Percentiles rank a stretch among this genome's conserved stretches.
Evolutionary conservation across 805 yeast genomes (phyloP).

Genomic region (Sugiyamaella mastotermitis): DNA sequence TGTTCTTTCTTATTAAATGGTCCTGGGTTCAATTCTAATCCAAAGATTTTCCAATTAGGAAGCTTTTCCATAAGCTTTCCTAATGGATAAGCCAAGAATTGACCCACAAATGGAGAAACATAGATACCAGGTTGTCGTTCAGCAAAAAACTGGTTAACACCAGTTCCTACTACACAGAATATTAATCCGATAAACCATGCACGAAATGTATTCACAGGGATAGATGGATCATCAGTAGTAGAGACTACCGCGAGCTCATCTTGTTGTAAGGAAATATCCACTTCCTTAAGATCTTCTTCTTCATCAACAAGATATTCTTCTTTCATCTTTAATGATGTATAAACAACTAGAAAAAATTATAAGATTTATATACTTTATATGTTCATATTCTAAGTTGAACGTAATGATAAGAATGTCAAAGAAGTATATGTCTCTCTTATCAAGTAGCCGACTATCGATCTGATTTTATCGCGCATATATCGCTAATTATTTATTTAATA

Average conservation of each 20-base stretch:
- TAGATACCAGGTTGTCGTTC: slow-evolving; percentile 48
- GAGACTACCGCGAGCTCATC: slow-evolving; percentile 6
- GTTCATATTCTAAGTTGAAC: too few species aligned
- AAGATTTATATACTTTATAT: too few species aligned
- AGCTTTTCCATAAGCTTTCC: slow-evolving; percentile 35
- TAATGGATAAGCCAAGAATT: slow-evolving; percentile 46
- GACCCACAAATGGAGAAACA: slow-evolving; percentile 38
- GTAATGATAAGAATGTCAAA: too few species aligned
- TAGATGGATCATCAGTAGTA: slow-evolving; percentile 40
- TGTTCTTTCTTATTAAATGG: slow-evolving; percentile 64
- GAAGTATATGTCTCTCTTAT: too few species aligned
- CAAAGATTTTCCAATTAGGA: slow-evolving; percentile 39
- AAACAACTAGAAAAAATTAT: too few species aligned
- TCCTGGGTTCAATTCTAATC: slow-evolving; percentile 50
- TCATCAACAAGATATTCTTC: slow-evolving; percentile 1
- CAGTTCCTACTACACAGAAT: slow-evolving; percentile 49
- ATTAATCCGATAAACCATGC: slow-evolving; percentile 45
- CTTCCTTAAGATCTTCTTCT: not conserved
- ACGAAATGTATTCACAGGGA: slow-evolving; percentile 45
- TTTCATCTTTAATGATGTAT: slow-evolving; percentile 1
- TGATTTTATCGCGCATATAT: too few species aligned
- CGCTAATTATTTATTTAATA: too few species aligned
- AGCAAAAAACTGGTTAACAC: slow-evolving; percentile 50
- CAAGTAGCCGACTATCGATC: too few species aligned
- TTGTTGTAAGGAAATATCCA: not conserved